Conservation (phyloP, 306 rosid species). For the Trichosanthes truncata region DNA sequence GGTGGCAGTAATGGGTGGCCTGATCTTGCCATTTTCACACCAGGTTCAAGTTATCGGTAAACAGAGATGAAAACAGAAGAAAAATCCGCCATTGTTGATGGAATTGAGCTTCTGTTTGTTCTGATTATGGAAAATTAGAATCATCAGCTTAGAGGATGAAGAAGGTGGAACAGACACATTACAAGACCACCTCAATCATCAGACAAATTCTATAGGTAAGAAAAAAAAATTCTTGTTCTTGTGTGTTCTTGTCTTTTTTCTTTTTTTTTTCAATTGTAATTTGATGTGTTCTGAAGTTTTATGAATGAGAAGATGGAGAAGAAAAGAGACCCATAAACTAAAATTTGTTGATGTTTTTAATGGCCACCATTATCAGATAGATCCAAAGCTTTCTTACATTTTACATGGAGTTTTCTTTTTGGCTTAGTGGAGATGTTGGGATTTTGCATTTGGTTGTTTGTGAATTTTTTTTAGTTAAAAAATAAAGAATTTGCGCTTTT, state of each 20-base stretch:
- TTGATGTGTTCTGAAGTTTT: not conserved
- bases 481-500: too few species aligned
- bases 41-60: conserved; percentile 68
- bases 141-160: not conserved
- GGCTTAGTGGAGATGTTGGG: not conserved
- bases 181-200: not conserved
- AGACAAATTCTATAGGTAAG: not conserved
- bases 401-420: too few species aligned
- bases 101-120: not conserved
- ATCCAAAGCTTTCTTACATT: not conserved
- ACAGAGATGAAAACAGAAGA: conserved; percentile 1
- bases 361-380: not conserved
- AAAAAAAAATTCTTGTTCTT: not conserved
- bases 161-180: conserved; percentile 3
- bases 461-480: too few species aligned
- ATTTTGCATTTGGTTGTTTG: not conserved
- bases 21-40: conserved; percentile 83
- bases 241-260: not conserved
- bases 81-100: not conserved
- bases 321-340: not conserved
- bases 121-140: not conserved
- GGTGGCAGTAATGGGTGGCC: conserved; percentile 56
- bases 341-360: not conserved
- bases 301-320: not conserved
- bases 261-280: not conserved